These are phyloP conservation scores for Saccharomyces hybrid DNA, from an alignment of 1,139 yeast species.

Conservation along the genomic window DNA sequence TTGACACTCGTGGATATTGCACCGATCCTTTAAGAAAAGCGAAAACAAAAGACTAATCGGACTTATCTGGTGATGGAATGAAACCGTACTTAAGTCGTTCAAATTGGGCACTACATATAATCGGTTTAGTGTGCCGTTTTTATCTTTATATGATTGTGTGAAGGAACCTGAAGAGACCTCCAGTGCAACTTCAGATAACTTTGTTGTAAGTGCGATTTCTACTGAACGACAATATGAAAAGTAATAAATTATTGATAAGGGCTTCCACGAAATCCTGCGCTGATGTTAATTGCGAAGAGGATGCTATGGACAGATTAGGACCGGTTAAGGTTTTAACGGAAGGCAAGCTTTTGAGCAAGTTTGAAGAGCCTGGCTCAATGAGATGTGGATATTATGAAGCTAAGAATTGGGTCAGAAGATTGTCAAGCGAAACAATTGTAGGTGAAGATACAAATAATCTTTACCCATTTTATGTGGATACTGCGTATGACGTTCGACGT, in stretches of 20 bases:
- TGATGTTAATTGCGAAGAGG: background rate
- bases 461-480: constrained; percentile 69
- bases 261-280: background rate
- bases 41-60: background rate
- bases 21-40: background rate
- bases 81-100: background rate
- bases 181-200: background rate
- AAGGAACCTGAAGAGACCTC: background rate
- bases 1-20: background rate
- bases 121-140: background rate
- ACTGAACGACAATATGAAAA: background rate
- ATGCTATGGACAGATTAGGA: background rate
- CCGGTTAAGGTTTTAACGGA: background rate
- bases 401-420: constrained; percentile 17
- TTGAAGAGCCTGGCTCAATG: constrained; percentile 3
- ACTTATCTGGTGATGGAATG: background rate
- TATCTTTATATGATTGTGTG: background rate
- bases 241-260: background rate
- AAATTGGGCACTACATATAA: background rate
- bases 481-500: constrained; percentile 80
- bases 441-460: constrained; percentile 35
- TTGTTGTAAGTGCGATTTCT: background rate
- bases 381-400: constrained; percentile 11
- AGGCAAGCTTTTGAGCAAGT: background rate
- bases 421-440: constrained; percentile 17